Conservation (phyloP, 2,329 filamentous ascomycete species). For the Fusarium incarnatum region DNA sequence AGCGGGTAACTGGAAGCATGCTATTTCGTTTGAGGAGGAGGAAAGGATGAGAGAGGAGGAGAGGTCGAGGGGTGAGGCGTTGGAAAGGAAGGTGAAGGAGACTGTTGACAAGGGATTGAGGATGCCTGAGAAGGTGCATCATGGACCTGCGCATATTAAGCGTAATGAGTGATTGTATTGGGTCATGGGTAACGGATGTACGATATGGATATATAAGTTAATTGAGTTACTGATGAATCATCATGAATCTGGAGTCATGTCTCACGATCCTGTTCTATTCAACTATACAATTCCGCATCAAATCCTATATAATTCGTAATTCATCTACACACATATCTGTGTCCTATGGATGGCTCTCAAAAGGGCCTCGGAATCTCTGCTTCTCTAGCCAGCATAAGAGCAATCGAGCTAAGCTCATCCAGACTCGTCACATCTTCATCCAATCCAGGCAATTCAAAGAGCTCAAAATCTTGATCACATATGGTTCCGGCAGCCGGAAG, state of each 20-base stretch:
- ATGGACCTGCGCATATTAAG: slow-evolving; percentile 33
- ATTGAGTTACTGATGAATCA: neutral
- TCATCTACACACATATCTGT: neutral
- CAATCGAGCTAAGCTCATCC: slow-evolving; percentile 38
- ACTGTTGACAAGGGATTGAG: slow-evolving; percentile 62
- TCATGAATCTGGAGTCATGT: neutral
- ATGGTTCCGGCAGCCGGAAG: slow-evolving; percentile 58
- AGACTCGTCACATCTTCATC: slow-evolving; percentile 12
- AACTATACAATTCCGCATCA: neutral
- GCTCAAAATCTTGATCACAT: slow-evolving; percentile 59
- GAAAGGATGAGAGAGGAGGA: slow-evolving; percentile 43
- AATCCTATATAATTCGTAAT: neutral
- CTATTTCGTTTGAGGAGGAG: slow-evolving; percentile 42
- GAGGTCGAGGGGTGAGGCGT: slow-evolving; percentile 50
- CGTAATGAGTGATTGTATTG: slow-evolving; percentile 6
- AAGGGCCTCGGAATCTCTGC: slow-evolving; percentile 33
- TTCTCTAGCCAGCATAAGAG: slow-evolving; percentile 30
- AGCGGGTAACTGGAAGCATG: slow-evolving; percentile 65
- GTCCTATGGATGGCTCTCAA: neutral
- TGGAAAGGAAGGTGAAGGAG: slow-evolving; percentile 58
- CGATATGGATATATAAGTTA: neutral
- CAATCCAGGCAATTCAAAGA: slow-evolving; percentile 53
- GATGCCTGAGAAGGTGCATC: slow-evolving; percentile 60
- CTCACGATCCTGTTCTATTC: neutral
- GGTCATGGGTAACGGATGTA: neutral